Conservation (phyloP, 352 stramenopile genomes). For the Pythium vanterpoolii region DNA sequence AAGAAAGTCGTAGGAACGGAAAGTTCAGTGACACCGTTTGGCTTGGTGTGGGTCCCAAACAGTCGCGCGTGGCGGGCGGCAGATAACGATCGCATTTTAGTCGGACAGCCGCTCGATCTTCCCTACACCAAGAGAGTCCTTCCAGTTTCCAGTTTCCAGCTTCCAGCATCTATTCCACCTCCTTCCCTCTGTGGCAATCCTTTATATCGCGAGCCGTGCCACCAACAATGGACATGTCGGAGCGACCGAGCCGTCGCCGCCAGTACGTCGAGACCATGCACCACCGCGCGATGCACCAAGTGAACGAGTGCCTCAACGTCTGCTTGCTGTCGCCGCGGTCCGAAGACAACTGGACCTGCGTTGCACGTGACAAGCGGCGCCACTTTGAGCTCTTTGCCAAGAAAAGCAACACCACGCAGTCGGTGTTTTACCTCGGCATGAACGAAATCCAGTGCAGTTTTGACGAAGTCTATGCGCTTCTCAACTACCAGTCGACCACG, state of each 20-base stretch:
- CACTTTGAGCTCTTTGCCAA: constrained; percentile 57
- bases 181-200: neutral
- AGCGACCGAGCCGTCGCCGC: constrained; percentile 13
- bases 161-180: neutral
- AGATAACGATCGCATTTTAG: neutral
- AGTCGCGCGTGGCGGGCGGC: too few species aligned
- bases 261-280: constrained; percentile 53
- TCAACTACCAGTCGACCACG: constrained; percentile 51
- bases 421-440: constrained; percentile 48
- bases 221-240: neutral
- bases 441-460: constrained; percentile 58
- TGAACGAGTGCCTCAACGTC: constrained; percentile 49
- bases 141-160: too few species aligned
- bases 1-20: too few species aligned
- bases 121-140: too few species aligned
- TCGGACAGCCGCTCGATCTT: too few species aligned
- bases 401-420: constrained; percentile 32
- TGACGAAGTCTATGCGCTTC: constrained; percentile 52
- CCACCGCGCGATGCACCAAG: constrained; percentile 57
- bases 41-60: too few species aligned
- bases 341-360: constrained; percentile 51
- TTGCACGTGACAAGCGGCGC: constrained; percentile 36
- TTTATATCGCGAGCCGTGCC: too few species aligned
- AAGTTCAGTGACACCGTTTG: neutral
- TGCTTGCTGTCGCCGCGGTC: constrained; percentile 55